phyloP scores from a whole-genome alignment of 2,329 filamentous ascomycete species.

The Trematosphaeria pertusa region DNA sequence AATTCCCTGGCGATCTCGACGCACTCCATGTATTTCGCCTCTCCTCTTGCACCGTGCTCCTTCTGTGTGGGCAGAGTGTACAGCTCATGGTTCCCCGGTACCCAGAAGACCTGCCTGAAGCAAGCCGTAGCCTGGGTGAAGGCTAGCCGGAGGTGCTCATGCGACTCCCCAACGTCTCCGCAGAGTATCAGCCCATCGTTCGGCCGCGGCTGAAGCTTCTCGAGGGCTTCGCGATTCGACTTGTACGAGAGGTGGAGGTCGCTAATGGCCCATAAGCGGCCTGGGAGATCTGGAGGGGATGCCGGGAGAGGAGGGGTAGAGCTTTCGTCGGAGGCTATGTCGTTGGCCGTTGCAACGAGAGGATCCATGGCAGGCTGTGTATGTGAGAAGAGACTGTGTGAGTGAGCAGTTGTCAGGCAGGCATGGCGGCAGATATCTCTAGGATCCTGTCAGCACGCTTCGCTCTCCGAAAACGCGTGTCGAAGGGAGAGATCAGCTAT shows the following conservation, averaged over 20 bases:
- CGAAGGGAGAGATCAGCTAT: no score
- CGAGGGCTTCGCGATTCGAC: slow-evolving; percentile 53
- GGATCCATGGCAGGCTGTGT: slow-evolving; percentile 14
- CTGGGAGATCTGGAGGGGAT: slow-evolving; percentile 19
- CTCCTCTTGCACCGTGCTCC: slow-evolving; percentile 52
- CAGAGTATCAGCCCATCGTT: slow-evolving; percentile 56
- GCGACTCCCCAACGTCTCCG: slow-evolving; percentile 50
- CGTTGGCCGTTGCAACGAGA: slow-evolving; percentile 9
- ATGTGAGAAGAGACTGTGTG: no score
- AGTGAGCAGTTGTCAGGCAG: no score
- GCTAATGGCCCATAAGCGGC: slow-evolving; percentile 53
- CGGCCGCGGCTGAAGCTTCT: slow-evolving; percentile 47
- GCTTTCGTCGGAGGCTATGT: background rate
- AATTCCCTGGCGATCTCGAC: slow-evolving; percentile 59
- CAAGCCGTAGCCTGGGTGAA: slow-evolving; percentile 49
- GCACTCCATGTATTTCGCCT: slow-evolving; percentile 63
- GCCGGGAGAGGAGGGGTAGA: slow-evolving; percentile 12
- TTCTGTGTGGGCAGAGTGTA: slow-evolving; percentile 57
- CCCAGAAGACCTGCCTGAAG: slow-evolving; percentile 61
- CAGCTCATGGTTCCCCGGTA: slow-evolving; percentile 65
- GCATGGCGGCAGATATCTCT: no score
- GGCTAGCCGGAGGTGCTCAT: slow-evolving; percentile 43
- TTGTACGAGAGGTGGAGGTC: slow-evolving; percentile 58
- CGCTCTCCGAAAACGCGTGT: no score
- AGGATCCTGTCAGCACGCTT: no score